Conservation (phyloP, 495 filamentous ascomycete species). For the Hypoxylon trugodes region DNA sequence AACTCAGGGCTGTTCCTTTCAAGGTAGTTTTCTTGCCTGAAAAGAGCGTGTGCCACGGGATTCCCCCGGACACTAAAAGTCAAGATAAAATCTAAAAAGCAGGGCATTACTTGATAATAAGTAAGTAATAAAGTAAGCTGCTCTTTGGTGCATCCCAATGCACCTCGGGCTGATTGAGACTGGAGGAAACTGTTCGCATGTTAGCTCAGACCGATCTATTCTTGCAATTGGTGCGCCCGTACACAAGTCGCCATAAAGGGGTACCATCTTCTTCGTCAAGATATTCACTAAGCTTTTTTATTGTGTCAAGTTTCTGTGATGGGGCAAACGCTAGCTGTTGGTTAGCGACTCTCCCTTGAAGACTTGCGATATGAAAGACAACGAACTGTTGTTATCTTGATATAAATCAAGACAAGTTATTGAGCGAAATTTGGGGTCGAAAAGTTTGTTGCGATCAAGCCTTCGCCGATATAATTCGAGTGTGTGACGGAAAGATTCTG, state of each 20-base stretch:
- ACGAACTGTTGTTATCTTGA: conserved; percentile 6
- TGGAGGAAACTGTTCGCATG: conserved; percentile 43
- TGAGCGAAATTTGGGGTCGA: conserved; percentile 2
- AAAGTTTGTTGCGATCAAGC: conserved; percentile 7
- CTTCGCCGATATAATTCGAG: conserved; percentile 16
- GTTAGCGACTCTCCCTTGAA: background rate
- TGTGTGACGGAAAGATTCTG: conserved; percentile 25
- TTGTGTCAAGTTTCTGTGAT: background rate
- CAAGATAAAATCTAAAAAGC: conserved; percentile 55
- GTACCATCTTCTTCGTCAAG: conserved; percentile 20
- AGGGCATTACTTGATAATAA: conserved; percentile 55
- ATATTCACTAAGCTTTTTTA: background rate
- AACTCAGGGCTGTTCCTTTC: conserved; percentile 47
- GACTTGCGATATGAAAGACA: background rate
- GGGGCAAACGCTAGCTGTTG: background rate
- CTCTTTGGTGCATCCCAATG: conserved; percentile 39
- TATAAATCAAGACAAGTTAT: conserved; percentile 11
- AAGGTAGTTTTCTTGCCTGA: conserved; percentile 49
- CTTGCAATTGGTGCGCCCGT: background rate
- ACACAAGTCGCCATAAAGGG: conserved; percentile 20
- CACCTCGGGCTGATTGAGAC: conserved; percentile 42
- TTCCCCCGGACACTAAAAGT: conserved; percentile 39
- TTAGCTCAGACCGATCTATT: background rate
- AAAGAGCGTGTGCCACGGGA: conserved; percentile 26
- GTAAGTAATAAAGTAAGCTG: conserved; percentile 52